Evolutionary conservation across 495 filamentous ascomycete species (phyloP).

Genomic region (Glutinoglossum americanum): DNA sequence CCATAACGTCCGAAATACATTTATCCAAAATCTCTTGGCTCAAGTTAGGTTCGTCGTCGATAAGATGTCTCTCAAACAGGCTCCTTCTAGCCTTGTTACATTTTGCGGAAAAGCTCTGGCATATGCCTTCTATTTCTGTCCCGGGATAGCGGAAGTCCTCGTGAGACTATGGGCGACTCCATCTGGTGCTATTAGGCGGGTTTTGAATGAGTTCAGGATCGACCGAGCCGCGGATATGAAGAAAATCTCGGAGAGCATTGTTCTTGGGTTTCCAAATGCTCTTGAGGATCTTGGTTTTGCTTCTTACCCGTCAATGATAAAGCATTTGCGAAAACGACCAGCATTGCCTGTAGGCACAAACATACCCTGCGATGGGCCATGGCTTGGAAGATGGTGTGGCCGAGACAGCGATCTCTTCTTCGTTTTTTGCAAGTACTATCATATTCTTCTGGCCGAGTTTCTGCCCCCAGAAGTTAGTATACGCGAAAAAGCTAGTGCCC

Average conservation of each 20-base stretch:
- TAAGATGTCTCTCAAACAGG: slow-evolving; percentile 70
- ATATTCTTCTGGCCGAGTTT: slow-evolving; percentile 64
- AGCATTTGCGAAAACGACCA: slow-evolving; percentile 44
- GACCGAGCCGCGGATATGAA: slow-evolving; percentile 19
- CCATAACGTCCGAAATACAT: slow-evolving; percentile 86
- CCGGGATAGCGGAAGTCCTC: slow-evolving; percentile 70
- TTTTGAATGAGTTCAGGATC: slow-evolving; percentile 41
- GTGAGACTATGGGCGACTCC: slow-evolving; percentile 63
- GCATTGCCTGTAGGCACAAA: slow-evolving; percentile 40
- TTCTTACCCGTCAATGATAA: slow-evolving; percentile 36
- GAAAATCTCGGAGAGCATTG: slow-evolving; percentile 30
- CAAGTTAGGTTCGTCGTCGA: slow-evolving; percentile 84
- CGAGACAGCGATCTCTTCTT: slow-evolving; percentile 84
- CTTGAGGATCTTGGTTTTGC: slow-evolving; percentile 52
- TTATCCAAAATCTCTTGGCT: slow-evolving; percentile 62
- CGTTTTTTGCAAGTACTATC: slow-evolving; percentile 81
- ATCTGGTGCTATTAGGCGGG: slow-evolving; percentile 40
- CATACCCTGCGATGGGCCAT: slow-evolving; percentile 70
- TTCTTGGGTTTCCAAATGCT: slow-evolving; percentile 47
- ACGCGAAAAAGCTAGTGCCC: slow-evolving; percentile 39
- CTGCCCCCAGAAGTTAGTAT: slow-evolving; percentile 44
- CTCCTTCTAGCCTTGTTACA: slow-evolving; percentile 76
- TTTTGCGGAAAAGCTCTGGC: slow-evolving; percentile 90
- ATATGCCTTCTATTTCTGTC: slow-evolving; percentile 91
- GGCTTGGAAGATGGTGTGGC: slow-evolving; percentile 72